Evolutionary conservation across 139 green algal genomes (phyloP), one percentile per base, ranked within the genome.

Genomic region (Picochlorum sp.): DNA sequence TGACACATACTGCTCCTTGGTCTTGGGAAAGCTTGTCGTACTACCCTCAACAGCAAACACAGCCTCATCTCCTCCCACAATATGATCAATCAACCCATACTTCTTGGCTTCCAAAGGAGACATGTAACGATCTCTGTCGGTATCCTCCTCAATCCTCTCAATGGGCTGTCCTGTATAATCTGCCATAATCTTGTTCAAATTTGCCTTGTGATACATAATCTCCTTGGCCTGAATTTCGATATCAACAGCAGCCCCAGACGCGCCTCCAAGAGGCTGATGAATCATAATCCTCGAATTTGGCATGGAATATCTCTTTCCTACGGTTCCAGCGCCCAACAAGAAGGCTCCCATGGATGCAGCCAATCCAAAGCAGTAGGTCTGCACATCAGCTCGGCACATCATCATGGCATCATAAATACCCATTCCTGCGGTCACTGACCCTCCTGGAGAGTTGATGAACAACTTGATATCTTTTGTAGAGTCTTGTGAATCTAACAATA

Each of bases 141-240:
- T 98, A 81, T 98, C 93, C 75, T 93, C 81, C 73, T 98, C 91
- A 61, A 98, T 88, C 78, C 84, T 78, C 41, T 85, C 79, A 41
- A 94, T 79, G 14, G 87, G 79, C 76, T 95, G 85, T 10, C 73
- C 59, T 0, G 86, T 95, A 84, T 90, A 92, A 14, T 90, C 85
- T 6, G 90, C 76, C 87, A 98, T 96, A 78, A 99, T 96, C 61
- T 85, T 78, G 79, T 97, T 98, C 45, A 99, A 78, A 79, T 97
- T 98, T 49, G 81, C 86, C 74, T 98, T 98, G 79, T 99, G 94
- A 79, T 92, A 98, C 91, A 99, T 97, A 77, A 99, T 99, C 78
- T 99, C 94, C 66, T 91, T 90, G 60, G 94, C 91, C 82, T 96
- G 86, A 68, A 95, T 91, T 75, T 90, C 87, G 57, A 94, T 86